Percentiles rank a stretch among this genome's conserved stretches.
Conservation (phyloP, 2,329 filamentous ascomycete species). For the Penicillium sp. region DNA sequence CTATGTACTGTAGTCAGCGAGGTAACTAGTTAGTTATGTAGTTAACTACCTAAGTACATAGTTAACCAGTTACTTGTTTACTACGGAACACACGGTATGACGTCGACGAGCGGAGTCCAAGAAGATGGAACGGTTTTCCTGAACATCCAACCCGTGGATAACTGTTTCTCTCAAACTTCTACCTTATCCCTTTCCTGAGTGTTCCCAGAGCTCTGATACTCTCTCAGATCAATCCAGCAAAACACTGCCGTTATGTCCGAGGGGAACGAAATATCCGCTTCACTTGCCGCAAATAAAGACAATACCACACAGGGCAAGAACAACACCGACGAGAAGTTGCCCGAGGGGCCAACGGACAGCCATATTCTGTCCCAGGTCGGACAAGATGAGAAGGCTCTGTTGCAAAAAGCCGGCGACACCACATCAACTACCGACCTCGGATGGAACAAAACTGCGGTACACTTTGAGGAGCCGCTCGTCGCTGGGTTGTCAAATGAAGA, state of each 20-base stretch:
- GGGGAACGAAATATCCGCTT: background rate
- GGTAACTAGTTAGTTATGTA: too few species aligned
- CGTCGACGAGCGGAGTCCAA: constrained; percentile 5
- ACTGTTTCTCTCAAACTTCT: too few species aligned
- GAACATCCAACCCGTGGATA: too few species aligned
- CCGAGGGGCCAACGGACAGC: constrained; percentile 24
- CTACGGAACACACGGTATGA: constrained; percentile 2
- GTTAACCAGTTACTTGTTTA: background rate
- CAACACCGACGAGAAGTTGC: background rate
- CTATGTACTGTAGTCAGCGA: too few species aligned
- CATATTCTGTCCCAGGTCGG: constrained; percentile 24
- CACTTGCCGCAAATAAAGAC: background rate
- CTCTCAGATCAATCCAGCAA: too few species aligned
- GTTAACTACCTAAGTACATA: too few species aligned
- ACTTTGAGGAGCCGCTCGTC: constrained; percentile 50
- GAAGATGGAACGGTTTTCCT: background rate
- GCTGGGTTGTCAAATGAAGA: constrained; percentile 70
- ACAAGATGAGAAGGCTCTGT: constrained; percentile 19
- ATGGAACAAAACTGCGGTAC: constrained; percentile 15
- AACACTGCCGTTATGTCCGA: too few species aligned
- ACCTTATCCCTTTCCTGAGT: too few species aligned
- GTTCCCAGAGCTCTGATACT: too few species aligned
- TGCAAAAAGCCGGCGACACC: constrained; percentile 16
- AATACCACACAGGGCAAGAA: background rate
- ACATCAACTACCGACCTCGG: constrained; percentile 19